Conservation (phyloP, 768 basidiomycete genomes). For the Trametes sanguinea region DNA sequence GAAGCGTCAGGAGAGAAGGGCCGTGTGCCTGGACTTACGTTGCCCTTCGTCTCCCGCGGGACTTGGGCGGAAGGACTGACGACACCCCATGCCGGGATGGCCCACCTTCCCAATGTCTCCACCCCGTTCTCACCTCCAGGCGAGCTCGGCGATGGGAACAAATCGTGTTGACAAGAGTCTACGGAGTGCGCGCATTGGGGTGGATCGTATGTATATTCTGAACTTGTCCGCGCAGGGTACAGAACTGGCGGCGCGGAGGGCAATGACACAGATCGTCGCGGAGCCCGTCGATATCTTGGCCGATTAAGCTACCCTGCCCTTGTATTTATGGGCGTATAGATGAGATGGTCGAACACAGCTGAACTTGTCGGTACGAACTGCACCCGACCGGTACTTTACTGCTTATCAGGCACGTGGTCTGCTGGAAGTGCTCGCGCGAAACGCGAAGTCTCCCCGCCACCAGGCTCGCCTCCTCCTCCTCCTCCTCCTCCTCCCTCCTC, state of each 20-base stretch:
- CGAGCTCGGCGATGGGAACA: neutral
- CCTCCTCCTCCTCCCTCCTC: neutral
- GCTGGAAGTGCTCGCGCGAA: neutral
- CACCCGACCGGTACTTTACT: neutral
- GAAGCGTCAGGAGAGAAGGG: neutral
- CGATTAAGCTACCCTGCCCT: no score
- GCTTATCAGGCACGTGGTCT: conserved; percentile 13
- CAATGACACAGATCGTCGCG: neutral
- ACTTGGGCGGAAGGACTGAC: neutral
- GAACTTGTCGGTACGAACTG: no score
- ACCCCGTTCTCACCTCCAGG: neutral
- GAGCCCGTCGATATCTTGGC: neutral
- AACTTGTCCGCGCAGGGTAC: no score
- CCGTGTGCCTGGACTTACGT: conserved; percentile 1
- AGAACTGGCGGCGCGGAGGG: neutral
- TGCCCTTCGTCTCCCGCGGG: neutral
- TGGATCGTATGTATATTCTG: no score
- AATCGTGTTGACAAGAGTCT: no score
- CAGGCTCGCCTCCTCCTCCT: neutral
- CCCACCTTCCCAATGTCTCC: no score
- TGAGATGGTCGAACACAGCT: no score
- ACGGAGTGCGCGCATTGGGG: no score
- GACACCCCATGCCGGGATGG: neutral
- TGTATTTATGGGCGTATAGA: no score
- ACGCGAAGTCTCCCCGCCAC: neutral